phyloP scores from a whole-genome alignment of 2,329 filamentous ascomycete species.

The Cercospora berteroae region DNA sequence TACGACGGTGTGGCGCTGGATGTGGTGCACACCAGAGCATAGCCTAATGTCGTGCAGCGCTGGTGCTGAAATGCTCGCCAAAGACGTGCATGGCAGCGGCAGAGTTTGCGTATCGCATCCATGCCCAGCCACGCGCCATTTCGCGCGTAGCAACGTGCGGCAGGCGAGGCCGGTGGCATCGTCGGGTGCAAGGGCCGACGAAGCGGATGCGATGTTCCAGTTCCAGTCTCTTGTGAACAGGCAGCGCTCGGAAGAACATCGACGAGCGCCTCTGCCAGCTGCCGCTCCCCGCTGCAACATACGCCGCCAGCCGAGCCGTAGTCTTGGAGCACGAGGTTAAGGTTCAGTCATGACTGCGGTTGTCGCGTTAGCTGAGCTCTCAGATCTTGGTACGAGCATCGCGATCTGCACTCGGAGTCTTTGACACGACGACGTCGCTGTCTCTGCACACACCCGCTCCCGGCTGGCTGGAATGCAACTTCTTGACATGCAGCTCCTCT shows the following conservation, averaged over 20 bases:
- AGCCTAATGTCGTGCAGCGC: neutral
- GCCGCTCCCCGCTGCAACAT: neutral
- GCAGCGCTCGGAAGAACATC: neutral
- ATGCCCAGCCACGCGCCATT: neutral
- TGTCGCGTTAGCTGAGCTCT: neutral
- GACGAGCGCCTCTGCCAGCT: neutral
- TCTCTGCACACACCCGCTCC: neutral
- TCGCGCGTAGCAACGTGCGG: neutral
- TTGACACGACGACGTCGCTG: constrained; percentile 6
- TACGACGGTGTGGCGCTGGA: neutral
- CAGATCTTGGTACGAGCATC: neutral
- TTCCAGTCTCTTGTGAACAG: neutral
- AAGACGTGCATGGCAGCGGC: neutral
- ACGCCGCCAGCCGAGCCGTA: neutral
- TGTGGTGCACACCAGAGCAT: neutral
- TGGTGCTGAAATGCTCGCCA: neutral
- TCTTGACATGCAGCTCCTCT: neutral
- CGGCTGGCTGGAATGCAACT: neutral
- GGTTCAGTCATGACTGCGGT: neutral
- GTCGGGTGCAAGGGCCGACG: neutral
- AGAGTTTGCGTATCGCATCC: neutral
- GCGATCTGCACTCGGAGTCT: constrained; percentile 7
- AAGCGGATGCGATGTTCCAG: neutral
- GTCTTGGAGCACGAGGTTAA: neutral
- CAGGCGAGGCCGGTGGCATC: neutral